These are phyloP conservation scores for Grammothele lineata DNA, from an alignment of 768 basidiomycete genomes.

Conservation along the genomic window DNA sequence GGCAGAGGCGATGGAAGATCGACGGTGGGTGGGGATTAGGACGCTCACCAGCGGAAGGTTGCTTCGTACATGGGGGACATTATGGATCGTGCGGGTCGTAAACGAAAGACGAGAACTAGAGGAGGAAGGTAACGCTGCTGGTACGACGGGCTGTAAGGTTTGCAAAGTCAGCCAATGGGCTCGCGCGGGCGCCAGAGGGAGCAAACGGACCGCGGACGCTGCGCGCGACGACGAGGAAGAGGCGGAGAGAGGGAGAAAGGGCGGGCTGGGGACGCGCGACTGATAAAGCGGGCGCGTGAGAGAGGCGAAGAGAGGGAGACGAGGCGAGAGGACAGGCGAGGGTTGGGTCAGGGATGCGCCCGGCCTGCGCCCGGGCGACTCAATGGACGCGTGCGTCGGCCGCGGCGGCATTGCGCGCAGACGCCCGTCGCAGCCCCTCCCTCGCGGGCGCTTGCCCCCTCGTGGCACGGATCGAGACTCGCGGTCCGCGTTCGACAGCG, in stretches of 20 bases:
- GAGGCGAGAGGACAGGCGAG: not conserved
- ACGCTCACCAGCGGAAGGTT: conserved; percentile 19
- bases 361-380: not conserved
- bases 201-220: conserved; percentile 6
- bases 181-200: not conserved
- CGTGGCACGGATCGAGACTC: too few species aligned
- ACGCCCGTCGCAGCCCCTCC: not conserved
- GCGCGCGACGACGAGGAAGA: conserved; percentile 6
- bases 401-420: too few species aligned
- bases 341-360: not conserved
- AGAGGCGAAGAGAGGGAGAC: too few species aligned
- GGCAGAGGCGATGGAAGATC: not conserved
- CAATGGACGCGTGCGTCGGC: not conserved
- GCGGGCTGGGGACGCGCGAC: not conserved
- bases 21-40: not conserved
- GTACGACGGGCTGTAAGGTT: conserved; percentile 1
- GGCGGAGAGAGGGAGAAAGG: not conserved
- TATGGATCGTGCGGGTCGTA: conserved; percentile 14
- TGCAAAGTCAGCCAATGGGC: not conserved
- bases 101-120: conserved; percentile 9
- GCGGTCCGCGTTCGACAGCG: not conserved
- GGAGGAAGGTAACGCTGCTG: conserved; percentile 8
- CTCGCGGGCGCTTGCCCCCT: not conserved
- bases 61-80: conserved; percentile 25
- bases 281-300: conserved; percentile 8